phyloP scores from a whole-genome alignment of 192 early-diverging fungal genomes.

The Diversispora eburnea region DNA sequence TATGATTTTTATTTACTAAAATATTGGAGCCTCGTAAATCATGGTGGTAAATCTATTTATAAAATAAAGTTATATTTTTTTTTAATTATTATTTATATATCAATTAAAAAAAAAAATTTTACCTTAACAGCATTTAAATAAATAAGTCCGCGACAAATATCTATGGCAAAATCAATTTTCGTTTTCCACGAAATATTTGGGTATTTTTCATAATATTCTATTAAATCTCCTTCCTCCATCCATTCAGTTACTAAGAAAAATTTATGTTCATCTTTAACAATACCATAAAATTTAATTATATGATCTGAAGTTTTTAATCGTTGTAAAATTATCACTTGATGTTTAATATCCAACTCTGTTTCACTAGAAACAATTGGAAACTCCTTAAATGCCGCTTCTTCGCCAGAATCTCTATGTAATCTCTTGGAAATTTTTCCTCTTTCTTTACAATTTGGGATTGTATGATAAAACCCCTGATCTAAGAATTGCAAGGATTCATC shows the following conservation, averaged over 20 bases:
- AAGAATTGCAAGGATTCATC: too few species aligned
- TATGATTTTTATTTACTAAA: constrained; percentile 1
- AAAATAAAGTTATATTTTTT: too few species aligned
- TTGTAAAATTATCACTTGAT: not conserved
- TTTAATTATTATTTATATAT: too few species aligned
- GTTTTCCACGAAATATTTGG: not conserved
- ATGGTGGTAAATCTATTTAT: too few species aligned
- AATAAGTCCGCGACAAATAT: constrained; percentile 37
- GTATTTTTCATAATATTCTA: constrained; percentile 36
- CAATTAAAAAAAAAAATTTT: too few species aligned
- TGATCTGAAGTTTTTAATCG: not conserved
- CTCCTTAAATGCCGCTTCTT: too few species aligned
- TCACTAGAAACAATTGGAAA: too few species aligned
- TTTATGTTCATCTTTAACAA: constrained; percentile 16
- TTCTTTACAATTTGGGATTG: too few species aligned
- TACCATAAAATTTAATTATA: constrained; percentile 3
- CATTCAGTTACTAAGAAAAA: constrained; percentile 38
- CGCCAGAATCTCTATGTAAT: too few species aligned
- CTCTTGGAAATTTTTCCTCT: too few species aligned
- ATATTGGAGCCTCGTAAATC: not conserved
- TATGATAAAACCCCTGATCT: too few species aligned
- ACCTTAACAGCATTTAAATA: constrained; percentile 35
- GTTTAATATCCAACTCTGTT: too few species aligned
- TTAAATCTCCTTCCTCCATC: constrained; percentile 34
- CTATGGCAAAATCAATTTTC: constrained; percentile 36